A percentile compares a stretch with the other conserved stretches of the same genome.
These are phyloP conservation scores for Lactarius trivialis DNA, from an alignment of 768 basidiomycete genomes.

Conservation along the genomic window DNA sequence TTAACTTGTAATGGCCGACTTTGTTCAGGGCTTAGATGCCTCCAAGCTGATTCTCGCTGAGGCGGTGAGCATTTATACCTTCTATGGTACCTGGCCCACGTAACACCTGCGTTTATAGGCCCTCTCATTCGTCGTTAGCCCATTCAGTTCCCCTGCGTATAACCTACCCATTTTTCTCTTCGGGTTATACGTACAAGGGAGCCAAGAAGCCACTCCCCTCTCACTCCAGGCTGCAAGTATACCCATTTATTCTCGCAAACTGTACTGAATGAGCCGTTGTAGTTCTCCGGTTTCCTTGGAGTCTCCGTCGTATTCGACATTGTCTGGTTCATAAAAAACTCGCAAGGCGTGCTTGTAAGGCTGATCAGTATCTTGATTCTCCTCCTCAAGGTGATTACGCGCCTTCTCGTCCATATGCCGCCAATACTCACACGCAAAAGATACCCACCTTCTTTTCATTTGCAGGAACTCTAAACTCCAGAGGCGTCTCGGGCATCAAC, in stretches of 20 bases:
- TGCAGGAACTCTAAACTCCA: slow-evolving; percentile 31
- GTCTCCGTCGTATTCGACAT: slow-evolving; percentile 62
- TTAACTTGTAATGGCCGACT: slow-evolving; percentile 45
- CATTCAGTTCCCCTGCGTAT: slow-evolving; percentile 58
- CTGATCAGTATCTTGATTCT: slow-evolving; percentile 41
- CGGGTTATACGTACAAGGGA: slow-evolving; percentile 67
- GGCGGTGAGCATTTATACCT: slow-evolving; percentile 38
- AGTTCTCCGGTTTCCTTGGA: slow-evolving; percentile 64
- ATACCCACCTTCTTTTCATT: slow-evolving; percentile 34
- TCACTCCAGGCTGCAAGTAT: slow-evolving; percentile 58
- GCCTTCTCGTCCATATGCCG: not conserved
- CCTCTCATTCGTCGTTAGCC: slow-evolving; percentile 51
- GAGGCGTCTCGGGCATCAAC: slow-evolving; percentile 32
- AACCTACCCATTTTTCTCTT: slow-evolving; percentile 83
- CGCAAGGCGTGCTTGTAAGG: slow-evolving; percentile 49
- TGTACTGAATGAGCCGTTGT: not conserved
- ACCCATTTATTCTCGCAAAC: not conserved
- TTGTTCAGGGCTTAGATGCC: slow-evolving; percentile 64
- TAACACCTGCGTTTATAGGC: slow-evolving; percentile 33
- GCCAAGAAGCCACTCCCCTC: slow-evolving; percentile 47
- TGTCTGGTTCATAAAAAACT: slow-evolving; percentile 56
- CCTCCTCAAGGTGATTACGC: slow-evolving; percentile 33
- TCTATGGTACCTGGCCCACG: not conserved
- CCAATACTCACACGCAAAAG: slow-evolving; percentile 22
- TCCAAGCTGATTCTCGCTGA: slow-evolving; percentile 58